Evolutionary conservation across 1,139 yeast species (phyloP).

Genomic region (Scheffersomyces insectosa): DNA sequence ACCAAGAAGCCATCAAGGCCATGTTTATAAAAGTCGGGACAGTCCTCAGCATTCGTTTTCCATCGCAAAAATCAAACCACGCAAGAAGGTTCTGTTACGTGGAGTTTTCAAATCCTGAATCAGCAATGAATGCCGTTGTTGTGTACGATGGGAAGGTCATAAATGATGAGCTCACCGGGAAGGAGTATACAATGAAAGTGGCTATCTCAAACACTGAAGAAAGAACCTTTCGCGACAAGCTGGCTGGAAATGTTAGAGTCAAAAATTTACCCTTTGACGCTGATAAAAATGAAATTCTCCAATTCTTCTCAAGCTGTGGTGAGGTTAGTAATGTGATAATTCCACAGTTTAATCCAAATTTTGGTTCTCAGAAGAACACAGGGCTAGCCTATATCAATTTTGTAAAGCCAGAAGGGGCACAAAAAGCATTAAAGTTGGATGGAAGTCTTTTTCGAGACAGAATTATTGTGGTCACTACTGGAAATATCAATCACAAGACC

Average conservation of each 20-base stretch:
- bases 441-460: constrained; percentile 40
- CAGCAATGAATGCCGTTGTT: constrained; percentile 50
- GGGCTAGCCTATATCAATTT: constrained; percentile 63
- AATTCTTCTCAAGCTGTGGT: constrained; percentile 29
- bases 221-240: constrained; percentile 39
- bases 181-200: constrained; percentile 45
- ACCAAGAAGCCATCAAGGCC: constrained; percentile 37
- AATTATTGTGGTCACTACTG: constrained; percentile 45
- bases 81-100: constrained; percentile 76
- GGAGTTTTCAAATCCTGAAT: constrained; percentile 49
- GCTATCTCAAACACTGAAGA: constrained; percentile 57
- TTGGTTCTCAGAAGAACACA: constrained; percentile 28
- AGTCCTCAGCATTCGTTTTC: constrained; percentile 61
- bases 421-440: constrained; percentile 40
- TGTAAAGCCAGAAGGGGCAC: constrained; percentile 35
- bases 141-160: constrained; percentile 39
- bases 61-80: constrained; percentile 55
- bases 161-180: constrained; percentile 19
- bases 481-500: constrained; percentile 16
- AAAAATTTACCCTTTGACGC: constrained; percentile 48
- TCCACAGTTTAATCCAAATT: constrained; percentile 38
- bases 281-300: constrained; percentile 26
- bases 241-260: constrained; percentile 55
- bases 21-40: constrained; percentile 50
- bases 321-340: constrained; percentile 50